phyloP scores from a whole-genome alignment of 129 eudicot species.

The Escallonia rubra region DNA sequence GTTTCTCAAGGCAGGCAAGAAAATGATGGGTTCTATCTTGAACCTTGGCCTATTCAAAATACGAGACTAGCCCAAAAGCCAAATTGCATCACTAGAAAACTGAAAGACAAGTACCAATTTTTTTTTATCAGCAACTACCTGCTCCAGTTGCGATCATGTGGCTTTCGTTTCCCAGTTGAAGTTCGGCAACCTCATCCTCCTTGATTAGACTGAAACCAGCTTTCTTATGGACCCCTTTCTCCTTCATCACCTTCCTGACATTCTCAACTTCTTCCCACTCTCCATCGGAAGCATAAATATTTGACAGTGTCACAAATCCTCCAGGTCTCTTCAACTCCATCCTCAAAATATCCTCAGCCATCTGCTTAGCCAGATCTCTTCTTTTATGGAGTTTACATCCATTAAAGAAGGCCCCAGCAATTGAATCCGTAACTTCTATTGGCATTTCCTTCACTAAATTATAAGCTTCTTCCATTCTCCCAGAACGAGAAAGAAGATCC shows the following conservation, averaged over 20 bases:
- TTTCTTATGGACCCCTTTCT: constrained; percentile 36
- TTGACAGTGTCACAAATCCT: constrained; percentile 55
- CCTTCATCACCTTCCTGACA: constrained; percentile 54
- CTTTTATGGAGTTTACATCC: constrained; percentile 68
- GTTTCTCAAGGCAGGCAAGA: neutral
- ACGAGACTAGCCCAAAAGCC: no score
- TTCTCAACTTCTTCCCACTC: constrained; percentile 62
- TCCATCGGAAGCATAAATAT: constrained; percentile 66
- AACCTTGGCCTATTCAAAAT: neutral
- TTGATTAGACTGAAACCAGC: constrained; percentile 48
- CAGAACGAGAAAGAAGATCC: constrained; percentile 69
- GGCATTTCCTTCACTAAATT: constrained; percentile 37
- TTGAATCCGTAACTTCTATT: constrained; percentile 35
- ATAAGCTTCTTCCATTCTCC: constrained; percentile 62
- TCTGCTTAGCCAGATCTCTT: constrained; percentile 59
- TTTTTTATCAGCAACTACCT: neutral
- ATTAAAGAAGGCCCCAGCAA: constrained; percentile 64
- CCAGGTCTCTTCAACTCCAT: constrained; percentile 40
- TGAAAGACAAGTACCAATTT: neutral
- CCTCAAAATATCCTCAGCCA: constrained; percentile 20
- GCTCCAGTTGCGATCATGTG: neutral
- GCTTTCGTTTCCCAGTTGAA: neutral
- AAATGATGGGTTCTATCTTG: neutral
- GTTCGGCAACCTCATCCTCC: neutral
- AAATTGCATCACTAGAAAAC: neutral